Evolutionary conservation across 768 basidiomycete species (phyloP).

Genomic region (Chlorophyllum brunneum): DNA sequence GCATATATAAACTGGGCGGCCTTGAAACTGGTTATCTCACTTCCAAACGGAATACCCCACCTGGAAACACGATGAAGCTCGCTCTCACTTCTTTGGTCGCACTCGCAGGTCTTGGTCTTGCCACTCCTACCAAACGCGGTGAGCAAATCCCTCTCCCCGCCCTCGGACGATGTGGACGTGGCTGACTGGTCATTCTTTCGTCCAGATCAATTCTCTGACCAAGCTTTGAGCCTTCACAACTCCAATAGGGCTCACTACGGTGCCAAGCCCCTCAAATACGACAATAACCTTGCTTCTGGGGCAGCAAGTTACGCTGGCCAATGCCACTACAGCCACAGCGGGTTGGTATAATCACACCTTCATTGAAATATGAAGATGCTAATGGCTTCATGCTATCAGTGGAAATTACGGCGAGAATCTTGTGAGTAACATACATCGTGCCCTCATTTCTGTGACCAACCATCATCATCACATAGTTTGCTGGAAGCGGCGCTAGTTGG

Average conservation of each 20-base stretch:
- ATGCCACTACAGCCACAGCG: constrained; percentile 1
- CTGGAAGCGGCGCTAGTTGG: constrained; percentile 16
- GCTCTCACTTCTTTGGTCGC: neutral
- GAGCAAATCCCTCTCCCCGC: neutral
- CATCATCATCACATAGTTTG: constrained; percentile 13
- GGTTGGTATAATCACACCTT: neutral
- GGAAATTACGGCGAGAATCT: constrained; percentile 27
- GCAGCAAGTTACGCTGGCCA: constrained; percentile 1
- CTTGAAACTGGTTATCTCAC: too few relatives aligned
- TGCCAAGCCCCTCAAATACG: neutral
- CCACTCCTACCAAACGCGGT: neutral
- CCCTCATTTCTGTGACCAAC: too few relatives aligned
- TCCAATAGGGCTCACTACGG: neutral
- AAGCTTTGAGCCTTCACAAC: constrained; percentile 7
- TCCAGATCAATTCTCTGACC: constrained; percentile 6
- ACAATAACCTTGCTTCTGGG: constrained; percentile 7
- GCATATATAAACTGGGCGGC: too few relatives aligned
- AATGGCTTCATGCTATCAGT: neutral
- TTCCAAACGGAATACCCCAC: too few relatives aligned
- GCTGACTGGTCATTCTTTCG: neutral
- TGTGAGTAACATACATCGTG: constrained; percentile 17
- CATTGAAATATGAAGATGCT: neutral
- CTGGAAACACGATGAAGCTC: constrained; percentile 1
- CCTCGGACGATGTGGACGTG: neutral
- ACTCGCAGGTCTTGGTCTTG: neutral